Base-by-base conservation (phyloP, 1,284 basidiomycete species). In the Tilletia indica region DNA sequence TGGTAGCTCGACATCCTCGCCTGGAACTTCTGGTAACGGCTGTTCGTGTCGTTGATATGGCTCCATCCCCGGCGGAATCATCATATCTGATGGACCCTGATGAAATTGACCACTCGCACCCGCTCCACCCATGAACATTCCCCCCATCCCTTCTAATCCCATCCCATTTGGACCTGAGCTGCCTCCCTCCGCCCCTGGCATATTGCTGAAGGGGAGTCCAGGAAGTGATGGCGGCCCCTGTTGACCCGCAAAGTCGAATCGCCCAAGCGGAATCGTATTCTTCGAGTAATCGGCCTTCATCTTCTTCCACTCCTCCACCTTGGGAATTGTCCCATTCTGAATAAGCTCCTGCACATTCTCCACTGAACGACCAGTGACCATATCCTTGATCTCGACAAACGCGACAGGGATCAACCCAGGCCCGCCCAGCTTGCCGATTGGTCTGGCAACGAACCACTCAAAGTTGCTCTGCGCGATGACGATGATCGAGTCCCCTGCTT, bases 231-330 rank as follows among this genome's bases (percentile, higher is more conserved):
- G 70, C 47, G 48, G 68, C 5, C 11, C 42, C 42, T 63, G 68
- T 49, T 68, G 61, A 16, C 61, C 61, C 31, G 14, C 58, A 42
- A 68, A 71, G 74, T 97, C 94, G 80, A 98, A 89, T 61, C 93
- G 90, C 38, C 97, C 97, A 2, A 99, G 89, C 2, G 94, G 89
- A 81, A 99, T 99, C 82, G 93, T 94, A 82, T 92, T 94, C 77
- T 94, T 93, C 86, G 97, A 98, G 87, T 98, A 98, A 77, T 89
- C 92, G 71, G 94, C 90, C 86, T 97, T 93, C 69, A 93, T 92
- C 82, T 91, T 91, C 85, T 98, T 98, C 97, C 97, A 99, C 77
- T 98, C 95, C 83, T 98, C 96, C 14, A 99, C 94, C 77, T 90
- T 91, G 31, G 97, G 97, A 14, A 99, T 88, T 72, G 92, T 90